Conservation (phyloP, 768 basidiomycete species). For the Leccinum rimulosum region DNA sequence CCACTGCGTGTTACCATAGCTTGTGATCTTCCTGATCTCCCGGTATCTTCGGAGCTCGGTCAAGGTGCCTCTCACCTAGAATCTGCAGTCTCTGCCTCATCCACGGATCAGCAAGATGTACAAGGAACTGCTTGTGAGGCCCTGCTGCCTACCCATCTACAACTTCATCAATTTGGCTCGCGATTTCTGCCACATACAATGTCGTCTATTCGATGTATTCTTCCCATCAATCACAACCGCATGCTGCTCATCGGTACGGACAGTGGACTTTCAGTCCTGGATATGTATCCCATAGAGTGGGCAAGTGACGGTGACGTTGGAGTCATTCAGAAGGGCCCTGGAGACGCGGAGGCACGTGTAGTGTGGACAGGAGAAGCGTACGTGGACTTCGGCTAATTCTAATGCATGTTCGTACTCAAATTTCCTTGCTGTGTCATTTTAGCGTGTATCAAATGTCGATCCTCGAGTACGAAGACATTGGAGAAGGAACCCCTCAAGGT, state of each 20-base stretch:
- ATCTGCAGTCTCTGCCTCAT: constrained; percentile 12
- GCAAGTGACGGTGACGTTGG: constrained; percentile 40
- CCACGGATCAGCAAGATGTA: constrained; percentile 34
- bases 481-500: constrained; percentile 61
- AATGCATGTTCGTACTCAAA: background rate
- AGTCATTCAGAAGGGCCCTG: constrained; percentile 54
- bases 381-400: constrained; percentile 19
- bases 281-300: constrained; percentile 79
- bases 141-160: constrained; percentile 61
- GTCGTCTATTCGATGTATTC: constrained; percentile 68
- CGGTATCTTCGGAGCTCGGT: constrained; percentile 12
- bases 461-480: constrained; percentile 60
- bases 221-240: constrained; percentile 64
- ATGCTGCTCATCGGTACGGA: constrained; percentile 79
- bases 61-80: constrained; percentile 4
- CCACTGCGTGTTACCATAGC: constrained; percentile 47
- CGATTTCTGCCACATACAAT: constrained; percentile 81
- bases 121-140: constrained; percentile 45
- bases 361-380: constrained; percentile 83
- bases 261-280: constrained; percentile 75
- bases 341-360: constrained; percentile 62
- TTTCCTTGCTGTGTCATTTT: background rate
- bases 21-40: constrained; percentile 29
- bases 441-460: constrained; percentile 79
- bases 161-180: constrained; percentile 77